Base-by-base conservation (phyloP, 768 basidiomycete genomes). In the Calocybe gangraenosa region DNA sequence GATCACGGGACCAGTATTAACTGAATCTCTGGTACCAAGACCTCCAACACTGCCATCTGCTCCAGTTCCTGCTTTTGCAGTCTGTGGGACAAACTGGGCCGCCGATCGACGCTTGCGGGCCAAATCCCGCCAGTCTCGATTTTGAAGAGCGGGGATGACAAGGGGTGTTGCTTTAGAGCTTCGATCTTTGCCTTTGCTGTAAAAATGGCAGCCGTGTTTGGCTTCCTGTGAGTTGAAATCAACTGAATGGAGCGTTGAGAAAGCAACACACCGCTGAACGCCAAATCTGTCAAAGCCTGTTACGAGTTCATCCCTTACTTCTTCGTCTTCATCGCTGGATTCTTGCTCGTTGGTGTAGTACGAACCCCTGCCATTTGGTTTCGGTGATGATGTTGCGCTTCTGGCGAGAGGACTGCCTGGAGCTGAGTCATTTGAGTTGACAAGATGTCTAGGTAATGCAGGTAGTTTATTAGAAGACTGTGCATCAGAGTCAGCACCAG, bases 71-170 rank as follows among this genome's bases (percentile, higher is more conserved):
- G 72, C 78, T 32, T 67, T 67, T 2, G 75, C 79, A 23, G 79
- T 76, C 2, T 76, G 73, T 1, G 92, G 92, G 7, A 91, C 69
- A 56, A 79, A 92, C 34, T 78, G 73, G 10, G 65, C 63, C 7
- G 59, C 70, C 20, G 63, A 67, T 35, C 73, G 79, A 57, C 87
- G 73, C 59, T 79, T 83, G 33, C 85, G 74, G 13, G 89, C 88
- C 7, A 81, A 65, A 41, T 82, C 86, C 33, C 91, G 72, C 95
- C 95, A 99, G 60, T 99, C 94, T 20, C 81, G 78, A 58, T 97
- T 95, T 55, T 91, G 71, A 36, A 90, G 70, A 1, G 91, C 72
- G 13, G 94, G 84, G 36, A 99, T 98, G 30, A 96, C 81, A 7
- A 96, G 75, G 0, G 88, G 88, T 3, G 70, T 78, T 32, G 77